A percentile compares a stretch with the other conserved stretches of the same genome.
Conservation (phyloP, 139 green algal genomes). For the Medakamo hakoo region DNA sequence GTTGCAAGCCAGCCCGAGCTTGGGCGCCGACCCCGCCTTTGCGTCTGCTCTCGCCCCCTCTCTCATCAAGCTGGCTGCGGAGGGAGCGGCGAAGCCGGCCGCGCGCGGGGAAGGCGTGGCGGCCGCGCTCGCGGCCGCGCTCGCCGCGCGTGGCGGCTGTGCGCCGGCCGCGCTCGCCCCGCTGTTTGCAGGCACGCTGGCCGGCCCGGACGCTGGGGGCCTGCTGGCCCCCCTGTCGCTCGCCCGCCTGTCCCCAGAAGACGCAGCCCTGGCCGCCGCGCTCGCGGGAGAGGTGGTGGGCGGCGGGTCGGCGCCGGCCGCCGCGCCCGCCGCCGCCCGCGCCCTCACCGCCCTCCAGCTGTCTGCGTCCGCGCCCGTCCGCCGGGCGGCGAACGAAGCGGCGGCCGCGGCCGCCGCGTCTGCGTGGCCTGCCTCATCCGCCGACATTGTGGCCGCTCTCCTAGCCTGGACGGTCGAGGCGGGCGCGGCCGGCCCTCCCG, state of each 20-base stretch:
- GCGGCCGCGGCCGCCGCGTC: neutral
- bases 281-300: constrained; percentile 17
- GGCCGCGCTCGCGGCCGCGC: constrained; percentile 18
- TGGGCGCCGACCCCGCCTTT: constrained; percentile 1
- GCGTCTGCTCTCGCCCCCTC: constrained; percentile 6
- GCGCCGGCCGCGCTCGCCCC: constrained; percentile 17
- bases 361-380: constrained; percentile 2
- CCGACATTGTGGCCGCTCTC: neutral
- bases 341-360: constrained; percentile 11
- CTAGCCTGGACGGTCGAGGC: neutral
- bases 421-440: neutral
- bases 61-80: constrained; percentile 21
- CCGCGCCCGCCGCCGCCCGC: neutral
- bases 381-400: neutral
- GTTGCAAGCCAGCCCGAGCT: neutral
- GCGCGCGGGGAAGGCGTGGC: constrained; percentile 19
- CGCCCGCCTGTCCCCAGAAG: constrained; percentile 32
- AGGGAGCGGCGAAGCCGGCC: constrained; percentile 32
- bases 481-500: too few species aligned
- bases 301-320: constrained; percentile 1
- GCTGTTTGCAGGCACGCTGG: constrained; percentile 15
- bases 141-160: too few species aligned
- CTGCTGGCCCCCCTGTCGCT: constrained; percentile 20
- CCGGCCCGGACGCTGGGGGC: neutral
- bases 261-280: constrained; percentile 14